Base-by-base conservation (phyloP, 805 yeast species). In the Limtongia smithiae region DNA sequence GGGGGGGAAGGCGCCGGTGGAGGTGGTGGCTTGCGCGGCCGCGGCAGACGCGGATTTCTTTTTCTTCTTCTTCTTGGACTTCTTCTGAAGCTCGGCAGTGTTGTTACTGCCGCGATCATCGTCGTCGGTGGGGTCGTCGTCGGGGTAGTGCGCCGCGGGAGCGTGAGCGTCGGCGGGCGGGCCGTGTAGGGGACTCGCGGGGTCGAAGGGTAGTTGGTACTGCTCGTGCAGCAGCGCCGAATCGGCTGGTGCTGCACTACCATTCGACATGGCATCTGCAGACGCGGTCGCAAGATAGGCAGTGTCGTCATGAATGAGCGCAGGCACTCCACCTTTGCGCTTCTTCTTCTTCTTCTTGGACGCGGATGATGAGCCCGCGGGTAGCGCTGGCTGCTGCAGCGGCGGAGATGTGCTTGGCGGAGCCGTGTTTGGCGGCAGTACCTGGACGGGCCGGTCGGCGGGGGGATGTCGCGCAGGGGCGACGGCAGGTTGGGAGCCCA, bases 271-370 rank as follows among this genome's bases (percentile, higher is more conserved):
- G n/a, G n/a, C n/a, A n/a, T n/a, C n/a, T n/a, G n/a, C n/a, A n/a
- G n/a, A n/a, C n/a, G n/a, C 22, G 24, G 28, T 24, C 9, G 34
- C 41, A 15, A 14, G 24, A 6, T 25, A 25, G 32, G 36, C 34
- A 22, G 49, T n/a, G 30, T 25, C 34, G 41, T 33, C 42, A 28
- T 38, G 22, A 15, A 44, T 37, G 24, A 22, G 40, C 20, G 43
- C 45, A n/a, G 40, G 15, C 18, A 40, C 36, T 22, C 49, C 51
- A 15, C 55, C 50, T 48, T 45, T 54, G 41, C 55, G 46, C 36
- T 53, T 53, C 50, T 53, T 53, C 51, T 53, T 53, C 41, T 54
- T 54, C 57, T 55, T 55, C 50, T 55, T 55, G 9, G 37, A 31
- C n/a, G n/a, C n/a, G n/a, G n/a, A n/a, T 18, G 44, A 15, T 28